Evolutionary conservation across 495 filamentous ascomycete species (phyloP), one percentile per base, ranked within the genome.

Genomic region (Penicillium cosmopolitanum): DNA sequence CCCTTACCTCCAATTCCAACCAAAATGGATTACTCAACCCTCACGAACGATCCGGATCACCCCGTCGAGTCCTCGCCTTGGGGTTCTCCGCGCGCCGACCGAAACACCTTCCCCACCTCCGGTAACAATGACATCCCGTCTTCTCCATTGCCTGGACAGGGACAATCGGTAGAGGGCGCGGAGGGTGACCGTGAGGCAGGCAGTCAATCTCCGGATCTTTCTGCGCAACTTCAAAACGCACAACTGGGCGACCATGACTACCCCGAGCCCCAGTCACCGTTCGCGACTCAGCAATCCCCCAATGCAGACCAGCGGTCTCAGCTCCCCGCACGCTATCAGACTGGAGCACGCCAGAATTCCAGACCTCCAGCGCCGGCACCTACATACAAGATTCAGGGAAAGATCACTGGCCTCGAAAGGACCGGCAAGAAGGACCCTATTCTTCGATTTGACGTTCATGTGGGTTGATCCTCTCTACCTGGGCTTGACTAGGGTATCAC

Each of bases 381-480:
- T 40, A 83, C 87, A 42, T 94, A 93, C 74, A 95, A 90, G 67
- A 81, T 99, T 34, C 91, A 96, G 70, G 93, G 89, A 11, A 98
- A 96, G 74, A 90, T 99, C 60, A 97, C 93, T 3, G 92, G 88
- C 12, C 78, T 99, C 31, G 96, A 99, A 73, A 80, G 96, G 48
- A 93, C 90, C 8, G 94, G 94, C 18, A 89, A 93, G 67, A 99
- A 98, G 71, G 96, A 98, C 68, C 92, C 91, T 5, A 94, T 98
- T 55, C 76, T 99, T 53, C 85, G 90, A 71, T 99, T 99, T 66
- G 96, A 99, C 80, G 91, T 99, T 19, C 92, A 99, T 74, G 95
- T 98, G 85, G 66, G 90, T 63, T 18, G 44, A 15, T 53, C 57
- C 19, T 38, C 15, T 38, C 36, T 38, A 4, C 8, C 11, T 2